Evolutionary conservation across 2,329 filamentous ascomycete species (phyloP), one percentile per base, ranked within the genome.

Genomic region (Cytospora chrysosperma): DNA sequence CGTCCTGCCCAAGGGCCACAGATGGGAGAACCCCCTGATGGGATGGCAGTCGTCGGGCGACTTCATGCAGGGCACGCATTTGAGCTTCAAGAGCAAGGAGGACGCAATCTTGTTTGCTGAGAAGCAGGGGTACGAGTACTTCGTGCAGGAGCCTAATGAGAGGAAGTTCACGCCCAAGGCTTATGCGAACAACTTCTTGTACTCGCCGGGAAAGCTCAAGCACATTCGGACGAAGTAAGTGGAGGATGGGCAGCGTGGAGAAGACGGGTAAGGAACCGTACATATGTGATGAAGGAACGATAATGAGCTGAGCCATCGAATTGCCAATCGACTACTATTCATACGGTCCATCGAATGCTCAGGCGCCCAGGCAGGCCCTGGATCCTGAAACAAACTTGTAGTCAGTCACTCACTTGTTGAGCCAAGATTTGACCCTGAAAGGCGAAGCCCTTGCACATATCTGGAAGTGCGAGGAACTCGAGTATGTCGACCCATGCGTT

Each of bases 91-190:
- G 77, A 85, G 82, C 71, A 98, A 97, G 83, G 93, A 98, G 75
- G 94, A 97, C 71, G 95, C 95, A 68, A 94, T 99, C 72, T 81
- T 84, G 64, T 99, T 99, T 74, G 95, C 96, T 27, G 91, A 98
- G 81, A 99, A 98, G 85, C 95, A 99, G 78, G 95, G 96, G 40
- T 99, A 99, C 75, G 94, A 99, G 76, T 99, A 97, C 79, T 98
- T 95, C 76, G 93, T 99, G 27, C 95, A 98, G 82, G 95, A 98
- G 80, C 94, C 95, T 40, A 96, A 97, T 73, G 86, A 87, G 78
- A 88, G 95, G 74, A 90, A 89, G 73, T 89, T 97, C 71, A 81
- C 87, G 19, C 91, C 93, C 66, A 99, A 99, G 86, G 90, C 92
- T 13, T 99, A 99, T 76, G 94, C 95, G 66, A 96, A 96, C 79